Base-by-base conservation (phyloP, 2,329 filamentous ascomycete genomes). In the Rugonectria rugulosa region DNA sequence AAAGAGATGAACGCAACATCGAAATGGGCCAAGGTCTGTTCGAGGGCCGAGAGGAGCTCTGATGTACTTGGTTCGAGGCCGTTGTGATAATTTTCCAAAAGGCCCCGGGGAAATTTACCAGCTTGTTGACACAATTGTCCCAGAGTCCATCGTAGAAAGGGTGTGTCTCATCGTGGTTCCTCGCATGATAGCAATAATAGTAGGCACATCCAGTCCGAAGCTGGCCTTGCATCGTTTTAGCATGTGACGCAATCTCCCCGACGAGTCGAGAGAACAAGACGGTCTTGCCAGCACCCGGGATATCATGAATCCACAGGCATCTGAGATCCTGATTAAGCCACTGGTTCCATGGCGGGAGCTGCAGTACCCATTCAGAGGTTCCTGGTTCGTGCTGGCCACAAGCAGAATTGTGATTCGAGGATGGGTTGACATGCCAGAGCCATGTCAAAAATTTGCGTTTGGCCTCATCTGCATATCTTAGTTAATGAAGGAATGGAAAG, bases 281-380 rank as follows among this genome's bases (percentile, higher is more conserved):
- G n/a, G 44, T 48, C 21, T 48, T 48, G 14, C 44, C 44, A 19
- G 44, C 44, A 4, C 44, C 32, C 12, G 44, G 44, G 24, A 48
- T 48, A 2, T 32, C 44, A 15, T 48, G 34, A 10, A 48, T 48
- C 44, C 44, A 48, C 10, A 38, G 20, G 24, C 20, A 27, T 11
- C 32, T 36, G 5, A 15, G 11, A 10, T 23, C 12, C 17, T 20
- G 17, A 32, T 31, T 15, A 8, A 41, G 10, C 46, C 36, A 41
- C 6, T 23, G 14, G 7, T 4, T 8, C 36, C 46, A 41, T 10
- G 17, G 36, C 2, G 26, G 36, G 11, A 38, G 24, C 12, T 27
- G 26, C 14, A 17, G 10, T 1, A 49, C 46, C 36, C 46, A 42
- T 15, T 41, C 17, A 5, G 5, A 24, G 10, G 36, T 34, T 9